Base-by-base conservation (phyloP, 164 flowering plant genomes). In the Magnolia kwangsiensis region DNA sequence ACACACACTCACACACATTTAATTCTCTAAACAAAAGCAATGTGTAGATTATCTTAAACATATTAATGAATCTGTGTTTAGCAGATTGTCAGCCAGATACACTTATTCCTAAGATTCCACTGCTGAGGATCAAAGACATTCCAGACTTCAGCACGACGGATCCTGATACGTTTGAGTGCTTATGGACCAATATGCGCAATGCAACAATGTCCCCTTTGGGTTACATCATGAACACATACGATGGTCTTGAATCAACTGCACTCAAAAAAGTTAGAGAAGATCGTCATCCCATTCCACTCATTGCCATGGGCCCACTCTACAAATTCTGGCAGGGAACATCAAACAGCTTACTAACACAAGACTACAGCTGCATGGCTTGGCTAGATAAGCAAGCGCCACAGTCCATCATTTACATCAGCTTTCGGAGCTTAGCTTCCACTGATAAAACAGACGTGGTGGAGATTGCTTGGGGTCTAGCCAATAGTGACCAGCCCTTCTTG, bases 381-480 rank as follows among this genome's bases (percentile, higher is more conserved):
- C 81, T 92, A 13, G 88, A 88, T 74, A 59, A 71, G 18, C 94
- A 91, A 27, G 71, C 77, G 1, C 75, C 79, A 0, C 37, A 79
- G 16, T 88, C 93, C 1, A 94, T 91, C 0, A 20, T 92, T 23
- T 92, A 92, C 77, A 81, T 91, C 1, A 90, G 94, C 2, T 92
- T 92, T 76, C 96, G 97, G n/a, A 92, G 95, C 77, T 88, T 88
- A 4, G 83, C 80, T 2, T 27, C 63, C 27, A 50, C 83, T 0
- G 70, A 23, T 5, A 71, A 72, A 29, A 13, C 45, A 0, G 76
- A 82, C 4, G 64, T 84, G 0, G 10, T 51, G 31, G 88, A 86
- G 74, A 68, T 78, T 21, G 81, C 80, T 59, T 75, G 78, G 82
- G 88, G 87, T 0, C 63, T 86, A 55, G 80, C 74, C 18, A 75